Base-by-base conservation (phyloP, 352 stramenopile genomes). In the Elongisporangium anandrum region DNA sequence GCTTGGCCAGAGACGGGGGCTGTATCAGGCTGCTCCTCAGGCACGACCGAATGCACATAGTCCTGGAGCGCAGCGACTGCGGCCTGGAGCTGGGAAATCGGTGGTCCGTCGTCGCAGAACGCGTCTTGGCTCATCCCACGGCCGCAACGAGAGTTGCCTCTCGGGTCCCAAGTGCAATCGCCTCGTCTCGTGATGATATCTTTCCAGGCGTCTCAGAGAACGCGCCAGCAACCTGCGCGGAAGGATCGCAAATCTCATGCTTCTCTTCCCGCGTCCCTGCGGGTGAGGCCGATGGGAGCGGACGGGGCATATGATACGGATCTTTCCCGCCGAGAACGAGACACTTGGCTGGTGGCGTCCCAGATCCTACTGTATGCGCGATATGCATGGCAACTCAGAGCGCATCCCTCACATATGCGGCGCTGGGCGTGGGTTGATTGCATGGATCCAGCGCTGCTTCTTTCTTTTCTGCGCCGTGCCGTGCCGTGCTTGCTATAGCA, bases 71-170 rank as follows among this genome's bases (percentile, higher is more conserved):
- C 64, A 17, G 63, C 64, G 39, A 73, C 61, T 17, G 72, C 72
- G 3, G 64, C 70, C 49, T 79, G 73, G 2, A 79, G 63, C 57
- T 77, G 70, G 48, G 64, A 57, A 59, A 81, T 70, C 34, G 69
- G 69, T 34, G 72, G 69, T 9, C 72, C 69, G 54, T 81, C 72
- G 54, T 81, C 69, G 52, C 65, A 68, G 57, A 81, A 77, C 16
- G 66, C 61, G 51, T 81, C 72, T 45, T 67, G 64, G 56, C 72
- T 53, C 68, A 72, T 79, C 60, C 17, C 39, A 16, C 34, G 6
- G 26, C 26, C 10, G n/a, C 12, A n/a, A 61, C 61, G 51, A 38
- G 19, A 45, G 34, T 45, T 15, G 34, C 34, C 34, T 17, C 34
- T 45, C 10, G 34, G 12, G 34, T 45, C 10, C 13, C 1, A 45